A percentile compares a stretch with the other conserved stretches of the same genome.
Evolutionary conservation across 305 asterid genomes (phyloP).

Genomic region (Fraxinus latifolia): DNA sequence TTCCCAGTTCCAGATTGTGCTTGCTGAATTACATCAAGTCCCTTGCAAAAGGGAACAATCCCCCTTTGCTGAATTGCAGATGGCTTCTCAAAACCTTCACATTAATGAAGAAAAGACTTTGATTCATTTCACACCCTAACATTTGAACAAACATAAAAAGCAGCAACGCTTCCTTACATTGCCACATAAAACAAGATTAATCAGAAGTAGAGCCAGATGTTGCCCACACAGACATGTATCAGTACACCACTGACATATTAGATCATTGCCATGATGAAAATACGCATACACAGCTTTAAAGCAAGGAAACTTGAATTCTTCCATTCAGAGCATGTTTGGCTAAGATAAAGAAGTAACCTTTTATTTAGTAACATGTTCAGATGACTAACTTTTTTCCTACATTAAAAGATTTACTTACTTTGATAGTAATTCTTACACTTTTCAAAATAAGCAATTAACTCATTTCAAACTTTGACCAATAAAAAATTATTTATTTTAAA

Average conservation of each 20-base stretch:
- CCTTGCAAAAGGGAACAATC: slow-evolving; percentile 83
- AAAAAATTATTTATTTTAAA: not conserved
- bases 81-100: slow-evolving; percentile 87
- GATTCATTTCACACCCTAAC: not conserved
- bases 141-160: not conserved
- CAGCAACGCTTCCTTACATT: not conserved
- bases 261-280: not conserved
- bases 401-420: not conserved
- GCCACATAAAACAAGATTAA: not conserved
- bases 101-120: not conserved
- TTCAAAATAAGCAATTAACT: not conserved
- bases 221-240: not conserved
- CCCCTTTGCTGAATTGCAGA: slow-evolving; percentile 93
- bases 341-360: not conserved
- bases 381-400: not conserved
- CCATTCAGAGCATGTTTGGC: not conserved
- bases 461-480: not conserved
- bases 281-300: not conserved
- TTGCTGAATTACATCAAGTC: slow-evolving; percentile 82
- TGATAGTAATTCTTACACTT: not conserved
- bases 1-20: slow-evolving; percentile 89
- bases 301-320: not conserved
- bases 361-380: not conserved
- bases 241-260: not conserved
- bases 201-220: not conserved